phyloP scores from a whole-genome alignment of 2,329 filamentous ascomycete species.

The Monilinia polystroma region DNA sequence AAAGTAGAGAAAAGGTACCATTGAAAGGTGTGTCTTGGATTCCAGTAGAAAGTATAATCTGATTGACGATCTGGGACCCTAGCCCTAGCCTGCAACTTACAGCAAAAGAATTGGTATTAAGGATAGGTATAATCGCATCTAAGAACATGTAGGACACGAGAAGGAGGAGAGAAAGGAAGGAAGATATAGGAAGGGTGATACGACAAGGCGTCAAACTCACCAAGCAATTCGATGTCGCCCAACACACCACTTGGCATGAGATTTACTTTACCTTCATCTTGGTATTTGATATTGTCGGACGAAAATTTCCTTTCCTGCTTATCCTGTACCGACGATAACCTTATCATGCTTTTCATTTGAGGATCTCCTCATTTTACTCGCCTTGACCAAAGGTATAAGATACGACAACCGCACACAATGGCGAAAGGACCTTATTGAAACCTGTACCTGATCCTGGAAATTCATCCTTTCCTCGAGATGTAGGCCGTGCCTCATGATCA shows the following conservation, averaged over 20 bases:
- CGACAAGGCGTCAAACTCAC: background rate
- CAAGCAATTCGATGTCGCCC: background rate
- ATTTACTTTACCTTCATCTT: background rate
- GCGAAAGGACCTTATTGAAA: background rate
- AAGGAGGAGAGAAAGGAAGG: background rate
- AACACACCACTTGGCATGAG: slow-evolving; percentile 1
- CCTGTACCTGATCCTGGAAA: slow-evolving; percentile 2
- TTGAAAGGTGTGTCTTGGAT: background rate
- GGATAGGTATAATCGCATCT: background rate
- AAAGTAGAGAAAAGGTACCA: background rate
- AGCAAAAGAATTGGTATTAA: background rate
- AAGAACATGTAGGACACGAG: background rate
- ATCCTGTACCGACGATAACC: background rate
- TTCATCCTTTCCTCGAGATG: background rate
- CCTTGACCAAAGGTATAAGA: background rate
- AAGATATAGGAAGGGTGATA: background rate
- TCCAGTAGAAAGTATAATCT: background rate
- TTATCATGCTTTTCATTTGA: background rate
- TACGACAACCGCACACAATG: background rate
- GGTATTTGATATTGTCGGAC: background rate
- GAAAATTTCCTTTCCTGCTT: background rate
- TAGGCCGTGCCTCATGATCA: slow-evolving; percentile 11
- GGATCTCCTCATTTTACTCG: background rate
- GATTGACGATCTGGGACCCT: too few relatives aligned
- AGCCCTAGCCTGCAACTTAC: background rate